Base-by-base conservation (phyloP, 225 moss, liverwort and hornwort species). In the Bryum argenteum region DNA sequence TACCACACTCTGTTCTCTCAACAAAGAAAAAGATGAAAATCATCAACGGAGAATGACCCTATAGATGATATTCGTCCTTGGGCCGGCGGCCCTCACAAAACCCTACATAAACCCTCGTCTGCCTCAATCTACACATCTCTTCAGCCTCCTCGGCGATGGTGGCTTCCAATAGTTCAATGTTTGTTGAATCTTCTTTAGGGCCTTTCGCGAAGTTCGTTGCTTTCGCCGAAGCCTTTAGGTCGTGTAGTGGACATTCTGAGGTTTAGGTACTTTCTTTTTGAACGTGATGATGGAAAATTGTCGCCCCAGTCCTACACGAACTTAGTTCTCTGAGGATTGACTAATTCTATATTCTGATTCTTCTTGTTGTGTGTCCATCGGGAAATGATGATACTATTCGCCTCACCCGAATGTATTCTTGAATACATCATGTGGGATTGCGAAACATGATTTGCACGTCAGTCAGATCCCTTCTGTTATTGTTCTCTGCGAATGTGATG, bases 281-380 rank as follows among this genome's bases (percentile, higher is more conserved):
- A 40, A 64, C 8, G 19, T 84, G 84, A 84, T 87, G 87, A 87
- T 71, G 84, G 74, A 79, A 77, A 79, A 81, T 84, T 81, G 87
- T 87, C 84, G 87, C 84, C 87, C 87, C 87, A 87, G 84, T 87
- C 87, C 79, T 81, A 87, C 71, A 50, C 9, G 79, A 54, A 16
- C 68, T 20, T 6, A 71, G 78, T 22, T 78, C 71, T 71, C 67
- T 79, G 82, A 79, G 82, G 82, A 82, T 75, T 78, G 82, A 78
- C 82, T 82, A 79, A 10, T 52, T 57, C 17, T 33, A 0, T 11
- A 57, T 2, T 79, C 82, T 78, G 82, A 82, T 75, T 54, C 63
- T 59, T 70, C 16, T 3, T 48, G 0, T 18, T 0, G 11, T 14
- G 1, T 0, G 2, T 39, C 19, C 0, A 26, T 18, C 20, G 71